phyloP scores from a whole-genome alignment of 768 basidiomycete species.

The Serendipita vermifera region DNA sequence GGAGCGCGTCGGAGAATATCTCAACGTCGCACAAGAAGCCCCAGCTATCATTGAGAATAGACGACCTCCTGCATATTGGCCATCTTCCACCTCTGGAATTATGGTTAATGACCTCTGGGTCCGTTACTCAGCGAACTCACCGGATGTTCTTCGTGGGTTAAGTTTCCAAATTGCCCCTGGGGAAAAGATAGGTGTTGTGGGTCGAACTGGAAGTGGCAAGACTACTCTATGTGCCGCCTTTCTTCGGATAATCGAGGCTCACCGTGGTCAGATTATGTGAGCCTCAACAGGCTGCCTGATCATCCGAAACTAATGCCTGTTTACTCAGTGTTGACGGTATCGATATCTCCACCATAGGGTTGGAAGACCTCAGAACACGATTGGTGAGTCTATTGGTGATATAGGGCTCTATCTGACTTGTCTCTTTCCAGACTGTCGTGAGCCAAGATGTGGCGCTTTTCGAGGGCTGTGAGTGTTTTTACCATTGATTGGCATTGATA shows the following conservation, averaged over 20 bases:
- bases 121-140: conserved; percentile 49
- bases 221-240: conserved; percentile 45
- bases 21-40: conserved; percentile 54
- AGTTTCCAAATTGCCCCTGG: conserved; percentile 46
- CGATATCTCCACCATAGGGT: conserved; percentile 51
- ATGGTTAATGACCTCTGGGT: conserved; percentile 46
- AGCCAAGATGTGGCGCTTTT: conserved; percentile 67
- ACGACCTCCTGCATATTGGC: conserved; percentile 64
- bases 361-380: conserved; percentile 53
- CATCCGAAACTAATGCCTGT: not conserved
- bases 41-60: conserved; percentile 41
- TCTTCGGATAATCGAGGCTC: conserved; percentile 50
- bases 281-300: conserved; percentile 19
- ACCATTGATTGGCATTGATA: not conserved
- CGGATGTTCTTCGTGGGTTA: conserved; percentile 42
- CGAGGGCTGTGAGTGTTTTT: conserved; percentile 29
- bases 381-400: conserved; percentile 32
- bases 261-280: conserved; percentile 44
- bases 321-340: conserved; percentile 47
- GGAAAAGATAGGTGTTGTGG: conserved; percentile 57
- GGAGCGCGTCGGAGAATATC: conserved; percentile 59
- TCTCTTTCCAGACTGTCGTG: conserved; percentile 44
- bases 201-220: conserved; percentile 31
- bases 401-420: not conserved
- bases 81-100: conserved; percentile 38